These are phyloP conservation scores for Flaveria linearis DNA, from an alignment of 129 eudicot genomes.

Conservation along the genomic window DNA sequence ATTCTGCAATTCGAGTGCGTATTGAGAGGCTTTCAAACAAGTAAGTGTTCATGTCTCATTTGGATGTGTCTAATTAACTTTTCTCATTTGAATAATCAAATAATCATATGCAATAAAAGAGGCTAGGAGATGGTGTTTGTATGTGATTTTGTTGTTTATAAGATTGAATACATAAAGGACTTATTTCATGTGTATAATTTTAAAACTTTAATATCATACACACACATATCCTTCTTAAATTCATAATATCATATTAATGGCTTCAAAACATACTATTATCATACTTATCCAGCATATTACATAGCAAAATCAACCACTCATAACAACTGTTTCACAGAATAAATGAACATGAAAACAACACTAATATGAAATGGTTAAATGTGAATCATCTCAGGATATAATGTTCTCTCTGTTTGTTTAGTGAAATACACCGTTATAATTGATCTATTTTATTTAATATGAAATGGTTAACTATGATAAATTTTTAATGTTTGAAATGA, in stretches of 20 bases:
- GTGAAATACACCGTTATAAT: too few species aligned
- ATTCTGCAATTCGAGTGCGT: slow-evolving; percentile 76
- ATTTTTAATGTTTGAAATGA: too few species aligned
- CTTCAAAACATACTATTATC: background rate
- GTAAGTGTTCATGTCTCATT: slow-evolving; percentile 43
- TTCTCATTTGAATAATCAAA: background rate
- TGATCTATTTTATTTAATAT: too few species aligned
- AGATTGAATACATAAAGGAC: background rate
- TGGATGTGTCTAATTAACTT: background rate
- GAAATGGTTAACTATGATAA: too few species aligned
- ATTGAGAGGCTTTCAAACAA: slow-evolving; percentile 84
- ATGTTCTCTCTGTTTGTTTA: too few species aligned
- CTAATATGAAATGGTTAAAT: too few species aligned
- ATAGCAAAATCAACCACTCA: too few species aligned
- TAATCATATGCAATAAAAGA: background rate
- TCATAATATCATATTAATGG: background rate
- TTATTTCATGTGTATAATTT: background rate
- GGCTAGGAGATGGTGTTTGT: background rate
- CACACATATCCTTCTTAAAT: too few species aligned
- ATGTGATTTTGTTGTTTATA: background rate
- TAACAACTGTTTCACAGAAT: too few species aligned
- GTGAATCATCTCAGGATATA: too few species aligned
- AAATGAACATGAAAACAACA: too few species aligned
- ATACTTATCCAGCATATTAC: background rate
- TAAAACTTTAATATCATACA: background rate